Evolutionary conservation across 2,329 filamentous ascomycete species (phyloP), one percentile per base, ranked within the genome.

Genomic region (Penicillium olsonii): DNA sequence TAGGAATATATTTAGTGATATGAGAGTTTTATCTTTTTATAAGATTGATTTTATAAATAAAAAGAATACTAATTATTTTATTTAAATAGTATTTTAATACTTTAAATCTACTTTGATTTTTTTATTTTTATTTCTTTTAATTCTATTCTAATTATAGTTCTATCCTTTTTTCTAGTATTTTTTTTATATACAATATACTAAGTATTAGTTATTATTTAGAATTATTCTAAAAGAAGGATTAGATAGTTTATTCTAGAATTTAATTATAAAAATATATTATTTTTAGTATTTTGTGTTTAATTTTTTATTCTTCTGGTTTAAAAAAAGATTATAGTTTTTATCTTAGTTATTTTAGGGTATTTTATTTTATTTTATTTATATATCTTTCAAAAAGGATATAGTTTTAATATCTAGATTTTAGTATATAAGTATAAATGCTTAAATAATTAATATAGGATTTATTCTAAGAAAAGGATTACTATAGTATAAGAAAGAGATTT

Each of bases 271-370:
- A 50, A 50, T 29, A 39, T 38, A 14, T 46, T 33, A 12, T 45
- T 50, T 50, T 31, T 42, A 42, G 20, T 18, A 24, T 33, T 53
- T 41, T 26, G 31, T 15, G 42, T 19, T 29, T 20, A 53, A 31
- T 53, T 53, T 42, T 49, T 42, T 27, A 29, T 45, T 22, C 42
- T 49, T 22, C 34, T 26, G n/a, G 34, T n/a, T 38, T 20, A 26
- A 53, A 33, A 45, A 49, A 14, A 42, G 45, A 40, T 46, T 53
- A 14, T 12, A 53, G 38, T 53, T 53, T 27, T 43, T 53, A 34
- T 53, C 45, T 20, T 53, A 20, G 45, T 24, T 53, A 18, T 53
- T 53, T 39, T 18, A 49, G 45, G 42, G 42, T 43, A 26, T 45
- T 17, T 33, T 53, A 18, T 42, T 38, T 29, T 27, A 45, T 11